These are phyloP conservation scores for Taxillus chinensis DNA, from an alignment of 164 flowering plant genomes.

Conservation along the genomic window DNA sequence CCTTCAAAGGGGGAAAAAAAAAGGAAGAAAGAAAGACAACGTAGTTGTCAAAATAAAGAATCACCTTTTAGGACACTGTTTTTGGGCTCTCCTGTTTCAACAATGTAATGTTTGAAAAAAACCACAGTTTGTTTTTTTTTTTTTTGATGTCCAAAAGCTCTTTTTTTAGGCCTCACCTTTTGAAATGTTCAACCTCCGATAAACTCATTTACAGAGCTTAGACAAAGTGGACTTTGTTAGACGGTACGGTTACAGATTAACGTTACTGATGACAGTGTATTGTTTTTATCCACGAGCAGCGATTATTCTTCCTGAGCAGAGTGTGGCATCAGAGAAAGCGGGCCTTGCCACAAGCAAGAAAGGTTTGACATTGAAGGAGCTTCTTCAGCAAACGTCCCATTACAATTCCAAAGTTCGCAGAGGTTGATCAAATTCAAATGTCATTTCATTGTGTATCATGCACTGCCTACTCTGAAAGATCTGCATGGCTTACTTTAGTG, in stretches of 20 bases:
- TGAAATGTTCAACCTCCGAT: background rate
- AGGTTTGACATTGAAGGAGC: conserved; percentile 89
- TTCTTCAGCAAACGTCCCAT: conserved; percentile 90
- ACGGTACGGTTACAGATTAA: background rate
- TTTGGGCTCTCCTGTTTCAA: too few species aligned
- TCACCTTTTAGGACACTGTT: too few species aligned
- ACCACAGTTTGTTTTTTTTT: background rate
- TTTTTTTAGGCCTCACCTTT: background rate
- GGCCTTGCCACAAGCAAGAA: conserved; percentile 73
- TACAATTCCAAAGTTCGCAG: conserved; percentile 73
- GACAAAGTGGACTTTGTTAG: too few species aligned
- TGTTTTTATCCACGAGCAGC: conserved; percentile 29
- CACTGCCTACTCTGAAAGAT: too few species aligned
- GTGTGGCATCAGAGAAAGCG: conserved; percentile 69
- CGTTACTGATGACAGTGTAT: background rate
- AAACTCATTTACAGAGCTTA: too few species aligned
- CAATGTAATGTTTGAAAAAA: background rate
- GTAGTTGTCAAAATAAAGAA: too few species aligned
- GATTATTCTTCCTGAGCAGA: conserved; percentile 86
- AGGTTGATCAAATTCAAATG: conserved; percentile 28
- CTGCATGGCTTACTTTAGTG: too few species aligned
- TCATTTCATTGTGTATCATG: too few species aligned
- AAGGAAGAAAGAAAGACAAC: too few species aligned
- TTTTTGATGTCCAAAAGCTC: background rate
- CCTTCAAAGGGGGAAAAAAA: too few species aligned